Evolutionary conservation across 768 basidiomycete species (phyloP), one percentile per base, ranked within the genome.

Genomic region (Sarcomyxa edulis): DNA sequence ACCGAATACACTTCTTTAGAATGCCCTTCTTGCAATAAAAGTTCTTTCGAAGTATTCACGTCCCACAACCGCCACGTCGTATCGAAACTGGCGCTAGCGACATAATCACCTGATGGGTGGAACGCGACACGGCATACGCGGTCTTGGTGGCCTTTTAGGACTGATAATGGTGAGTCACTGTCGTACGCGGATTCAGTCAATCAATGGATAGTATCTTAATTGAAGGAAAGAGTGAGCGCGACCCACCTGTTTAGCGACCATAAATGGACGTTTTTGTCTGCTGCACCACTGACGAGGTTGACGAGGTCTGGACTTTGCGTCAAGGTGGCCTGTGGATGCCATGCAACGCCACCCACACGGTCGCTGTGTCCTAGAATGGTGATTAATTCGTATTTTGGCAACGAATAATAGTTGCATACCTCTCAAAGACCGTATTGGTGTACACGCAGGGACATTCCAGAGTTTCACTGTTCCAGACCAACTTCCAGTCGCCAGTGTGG

Each of bases 1-100:
- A 99, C 73, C 2, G 90, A 69, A 55, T 95, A 98, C 0, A 98
- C 94, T 54, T 96, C 94, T 55, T 93, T 94, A 3, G 92, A 92
- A 55, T 99, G 96, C 0, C 96, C 96, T 59, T 98, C 94, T 60
- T 99, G 96, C 8, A 94, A 60, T 20, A 95, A 64, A 8, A 99
- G 57, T 51, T 96, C 91, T 58, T 80, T 81, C 2, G 80, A 66
- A 0, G 81, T 87, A 36, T 72, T 71, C 10, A 92, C 84, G 59
- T 99, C 95, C 96, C 96, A 99, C 37, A 98, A 60, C 30, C 96
- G 69, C 96, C 96, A 99, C 19, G 95, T 89, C 11, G 90, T 95
- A 59, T 99, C 96, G 51, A 94, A 98, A 46, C 89, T 91, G 1
- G 96, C 94, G 44, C 91, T 94, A 2, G 87, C 94, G 20, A 96